Percentiles rank a stretch among this genome's conserved stretches.
These are phyloP conservation scores for Zalaria sp. DNA, from an alignment of 2,329 filamentous ascomycete species.

Conservation along the genomic window DNA sequence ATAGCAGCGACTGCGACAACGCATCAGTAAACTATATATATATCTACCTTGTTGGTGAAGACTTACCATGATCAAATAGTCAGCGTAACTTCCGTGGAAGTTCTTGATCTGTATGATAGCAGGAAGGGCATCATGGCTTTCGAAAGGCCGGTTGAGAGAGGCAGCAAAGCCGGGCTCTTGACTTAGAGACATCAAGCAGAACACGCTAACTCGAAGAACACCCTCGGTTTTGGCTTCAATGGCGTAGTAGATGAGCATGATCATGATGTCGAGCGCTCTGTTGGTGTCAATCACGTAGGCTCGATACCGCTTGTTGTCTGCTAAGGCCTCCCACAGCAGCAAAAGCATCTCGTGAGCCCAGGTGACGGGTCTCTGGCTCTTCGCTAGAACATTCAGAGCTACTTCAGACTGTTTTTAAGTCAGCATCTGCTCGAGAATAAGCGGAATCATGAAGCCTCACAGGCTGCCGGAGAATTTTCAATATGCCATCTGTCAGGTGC, in stretches of 20 bases:
- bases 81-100: conserved; percentile 82
- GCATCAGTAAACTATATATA: background rate
- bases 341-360: conserved; percentile 94
- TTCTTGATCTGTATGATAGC: conserved; percentile 64
- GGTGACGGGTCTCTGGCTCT: conserved; percentile 53
- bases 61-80: conserved; percentile 78
- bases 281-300: conserved; percentile 96
- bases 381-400: conserved; percentile 44
- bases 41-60: background rate
- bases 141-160: conserved; percentile 79
- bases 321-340: conserved; percentile 92
- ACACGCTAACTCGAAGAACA: conserved; percentile 92
- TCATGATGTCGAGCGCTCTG: conserved; percentile 80
- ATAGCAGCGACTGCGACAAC: conserved; percentile 12
- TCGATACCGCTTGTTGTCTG: conserved; percentile 94
- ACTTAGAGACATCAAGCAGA: conserved; percentile 86
- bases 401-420: conserved; percentile 50
- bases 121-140: conserved; percentile 78
- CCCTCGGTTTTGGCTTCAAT: conserved; percentile 87
- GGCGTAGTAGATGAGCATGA: conserved; percentile 83
- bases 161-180: conserved; percentile 83
- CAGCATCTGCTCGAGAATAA: conserved; percentile 8
- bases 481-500: conserved; percentile 92
- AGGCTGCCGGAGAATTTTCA: conserved; percentile 79
- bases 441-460: conserved; percentile 18